Percentiles rank a stretch among this genome's conserved stretches.
phyloP scores from a whole-genome alignment of 306 rosid species.

The Fagus crenata region DNA sequence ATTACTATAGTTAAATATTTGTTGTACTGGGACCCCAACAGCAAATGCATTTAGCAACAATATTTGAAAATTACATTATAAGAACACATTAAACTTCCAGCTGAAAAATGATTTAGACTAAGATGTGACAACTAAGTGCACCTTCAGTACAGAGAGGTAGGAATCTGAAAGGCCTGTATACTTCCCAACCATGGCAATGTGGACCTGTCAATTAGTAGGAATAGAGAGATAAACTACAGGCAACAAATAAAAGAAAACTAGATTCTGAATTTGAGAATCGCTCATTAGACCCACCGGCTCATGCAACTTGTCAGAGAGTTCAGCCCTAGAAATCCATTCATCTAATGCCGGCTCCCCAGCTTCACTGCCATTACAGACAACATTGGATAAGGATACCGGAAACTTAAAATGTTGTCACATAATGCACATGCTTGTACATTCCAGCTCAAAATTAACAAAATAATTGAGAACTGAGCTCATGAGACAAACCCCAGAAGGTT shows the following conservation, averaged over 20 bases:
- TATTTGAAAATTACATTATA: not conserved
- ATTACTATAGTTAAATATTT: no score
- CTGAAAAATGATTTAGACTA: not conserved
- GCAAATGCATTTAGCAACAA: not conserved
- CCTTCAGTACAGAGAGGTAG: constrained; percentile 93
- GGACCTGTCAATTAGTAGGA: constrained; percentile 50
- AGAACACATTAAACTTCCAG: constrained; percentile 1
- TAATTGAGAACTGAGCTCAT: constrained; percentile 31
- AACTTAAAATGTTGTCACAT: constrained; percentile 3
- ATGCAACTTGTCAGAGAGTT: constrained; percentile 50
- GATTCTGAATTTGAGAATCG: constrained; percentile 13
- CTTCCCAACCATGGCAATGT: constrained; percentile 95
- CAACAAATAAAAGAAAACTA: constrained; percentile 12
- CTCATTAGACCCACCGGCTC: constrained; percentile 51
- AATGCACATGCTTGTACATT: constrained; percentile 3
- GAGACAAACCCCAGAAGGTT: constrained; percentile 64
- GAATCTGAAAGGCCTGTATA: constrained; percentile 91
- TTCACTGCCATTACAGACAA: constrained; percentile 43
- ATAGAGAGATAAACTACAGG: not conserved
- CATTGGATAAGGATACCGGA: constrained; percentile 16
- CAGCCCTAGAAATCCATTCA: constrained; percentile 78
- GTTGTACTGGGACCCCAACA: not conserved
- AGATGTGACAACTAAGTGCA: constrained; percentile 21
- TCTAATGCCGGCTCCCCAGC: constrained; percentile 53
- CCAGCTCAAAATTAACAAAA: not conserved